These are phyloP conservation scores for Metschnikowia reukaufii DNA, from an alignment of 805 yeast genomes.

Conservation along the genomic window DNA sequence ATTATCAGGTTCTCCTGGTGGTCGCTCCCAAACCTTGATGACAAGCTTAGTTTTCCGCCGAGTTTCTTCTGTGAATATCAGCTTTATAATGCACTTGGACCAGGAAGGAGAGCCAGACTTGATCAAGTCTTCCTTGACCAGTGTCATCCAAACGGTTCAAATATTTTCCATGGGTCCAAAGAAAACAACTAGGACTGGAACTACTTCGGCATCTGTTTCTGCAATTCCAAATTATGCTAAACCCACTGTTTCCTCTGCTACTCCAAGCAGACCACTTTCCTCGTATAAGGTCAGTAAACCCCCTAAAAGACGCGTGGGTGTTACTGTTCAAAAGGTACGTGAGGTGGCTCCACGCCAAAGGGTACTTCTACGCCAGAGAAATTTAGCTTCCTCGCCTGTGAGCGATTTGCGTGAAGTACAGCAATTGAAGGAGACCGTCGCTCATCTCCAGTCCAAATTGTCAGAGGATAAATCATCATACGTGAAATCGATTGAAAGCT, in stretches of 20 bases:
- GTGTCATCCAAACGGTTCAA: slow-evolving; percentile 25
- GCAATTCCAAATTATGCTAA: slow-evolving; percentile 31
- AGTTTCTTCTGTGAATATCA: slow-evolving; percentile 13
- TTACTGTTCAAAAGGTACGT: background rate
- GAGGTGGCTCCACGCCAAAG: background rate
- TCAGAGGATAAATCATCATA: background rate
- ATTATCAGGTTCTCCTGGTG: slow-evolving; percentile 11
- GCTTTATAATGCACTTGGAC: slow-evolving; percentile 30
- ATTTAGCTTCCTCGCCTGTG: background rate
- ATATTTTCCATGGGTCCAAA: slow-evolving; percentile 11
- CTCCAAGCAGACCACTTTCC: slow-evolving; percentile 10
- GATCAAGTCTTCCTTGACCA: slow-evolving; percentile 28
- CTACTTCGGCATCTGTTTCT: background rate
- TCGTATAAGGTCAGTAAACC: slow-evolving; percentile 2
- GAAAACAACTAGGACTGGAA: background rate
- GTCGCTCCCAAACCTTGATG: slow-evolving; percentile 27
- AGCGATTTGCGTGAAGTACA: background rate
- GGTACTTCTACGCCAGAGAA: background rate
- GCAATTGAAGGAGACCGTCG: background rate
- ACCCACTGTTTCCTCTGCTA: slow-evolving; percentile 31
- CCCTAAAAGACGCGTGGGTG: background rate
- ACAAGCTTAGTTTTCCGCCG: slow-evolving; percentile 29
- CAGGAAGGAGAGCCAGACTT: slow-evolving; percentile 25
- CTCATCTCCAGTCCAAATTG: slow-evolving; percentile 1
- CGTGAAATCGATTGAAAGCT: background rate